Base-by-base conservation (phyloP, 139 green algal genomes). In the Coccomyxa sp. region DNA sequence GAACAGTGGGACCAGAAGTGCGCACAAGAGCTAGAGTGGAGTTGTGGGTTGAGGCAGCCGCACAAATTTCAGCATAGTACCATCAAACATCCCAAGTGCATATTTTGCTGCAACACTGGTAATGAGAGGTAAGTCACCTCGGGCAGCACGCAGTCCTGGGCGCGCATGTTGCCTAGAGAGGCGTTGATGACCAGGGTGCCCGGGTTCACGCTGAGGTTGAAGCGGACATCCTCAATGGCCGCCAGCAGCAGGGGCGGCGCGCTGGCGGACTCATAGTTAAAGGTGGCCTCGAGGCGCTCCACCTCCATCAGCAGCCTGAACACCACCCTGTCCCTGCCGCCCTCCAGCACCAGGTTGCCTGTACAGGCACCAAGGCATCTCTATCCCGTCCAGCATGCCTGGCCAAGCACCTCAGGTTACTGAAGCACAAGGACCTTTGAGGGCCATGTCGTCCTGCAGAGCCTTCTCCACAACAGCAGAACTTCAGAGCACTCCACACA, bases 151-250 rank as follows among this genome's bases (percentile, higher is more conserved):
- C 82, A 82, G 76, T 94, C 91, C 55, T 86, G 39, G 0, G 82
- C 85, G 31, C 85, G 78, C 10, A 95, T 54, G 81, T 98, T 96
- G 75, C 94, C 94, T 78, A 97, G 85, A 8, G 73, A 78, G 24
- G 81, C 68, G 8, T n/a, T 58, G 14, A 88, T 79, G 54, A 34
- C 39, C 75, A 90, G 68, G 35, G 81, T 85, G 33, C 77, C 38
- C 9, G 87, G 87, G 33, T 86, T 70, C 9, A 91, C 70, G 35
- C 82, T 80, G 22, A 92, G 79, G 75, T 74, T 31, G 22, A 92
- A 86, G 31, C 54, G 74, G 70, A 95, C 91, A 39, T 78, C 82
- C 37, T 93, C 85, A 55, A 95, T 84, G 24, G 82, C 87, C 6
- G 80, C 86, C 36, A 87, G 68, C 2, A 87, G 86, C 74, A 96